Evolutionary conservation across 495 filamentous ascomycete genomes (phyloP), one percentile per base, ranked within the genome.

Genomic region (Aspergillus diversus): DNA sequence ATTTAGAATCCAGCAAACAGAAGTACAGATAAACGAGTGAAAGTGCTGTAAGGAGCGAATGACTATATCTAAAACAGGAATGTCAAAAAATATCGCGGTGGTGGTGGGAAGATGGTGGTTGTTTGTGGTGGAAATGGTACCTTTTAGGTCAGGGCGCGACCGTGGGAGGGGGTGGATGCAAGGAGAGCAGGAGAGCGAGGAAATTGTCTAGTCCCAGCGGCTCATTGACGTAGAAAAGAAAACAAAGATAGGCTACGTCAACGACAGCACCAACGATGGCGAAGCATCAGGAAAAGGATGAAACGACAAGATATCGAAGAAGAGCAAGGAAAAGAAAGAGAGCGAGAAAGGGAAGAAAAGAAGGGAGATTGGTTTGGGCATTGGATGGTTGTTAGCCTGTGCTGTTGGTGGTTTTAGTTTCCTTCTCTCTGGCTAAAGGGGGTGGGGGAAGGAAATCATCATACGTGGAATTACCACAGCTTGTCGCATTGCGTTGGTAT

Each of bases 21-120:
- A 61, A 58, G 21, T 27, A 42, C 27, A 37, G 51, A 55, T 63
- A 63, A 66, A 69, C 67, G 73, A 75, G 63, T 69, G 75, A 73
- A 65, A 66, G 61, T 66, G 69, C 73, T 60, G 77, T 75, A 78
- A 78, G 75, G 77, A 77, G 74, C 67, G 77, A 78, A 63, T 65
- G 74, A 76, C 66, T 63, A 64, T 58, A 63, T 72, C 70, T 69
- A 66, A 42, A 67, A 60, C 61, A 63, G 51, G 54, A 57, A 31
- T 37, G 62, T 63, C 48, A 64, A 66, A 66, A 64, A 53, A 39
- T 12, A 65, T 33, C 42, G 48, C 35, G 33, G 33, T 58, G 47
- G n/a, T 46, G 61, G 46, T 42, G 13, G 27, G 46, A 16, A 42
- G 52, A 51, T 51, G 48, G 46, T 49, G 61, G 57, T 65, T 57